Conservation (phyloP, 108 stramenopile species). For the Mayamaea pseudoterrestris region DNA sequence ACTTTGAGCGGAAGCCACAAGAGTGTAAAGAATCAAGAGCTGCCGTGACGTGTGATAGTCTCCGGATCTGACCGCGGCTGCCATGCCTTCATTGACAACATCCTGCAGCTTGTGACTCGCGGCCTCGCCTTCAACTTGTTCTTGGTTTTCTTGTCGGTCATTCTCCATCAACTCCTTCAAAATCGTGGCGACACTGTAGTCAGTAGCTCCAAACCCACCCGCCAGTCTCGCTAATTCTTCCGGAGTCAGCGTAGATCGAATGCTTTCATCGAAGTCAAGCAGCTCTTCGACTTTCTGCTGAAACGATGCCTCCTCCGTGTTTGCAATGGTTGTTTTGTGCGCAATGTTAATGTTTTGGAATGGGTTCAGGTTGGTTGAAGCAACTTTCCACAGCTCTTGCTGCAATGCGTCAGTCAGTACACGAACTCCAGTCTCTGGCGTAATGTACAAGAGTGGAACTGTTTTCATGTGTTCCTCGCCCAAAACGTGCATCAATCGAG, state of each 20-base stretch:
- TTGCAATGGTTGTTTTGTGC: constrained; percentile 57
- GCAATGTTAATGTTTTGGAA: constrained; percentile 69
- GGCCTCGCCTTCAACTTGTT: constrained; percentile 1
- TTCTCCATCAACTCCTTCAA: constrained; percentile 59
- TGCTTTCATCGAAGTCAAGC: constrained; percentile 59
- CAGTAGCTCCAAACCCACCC: constrained; percentile 83
- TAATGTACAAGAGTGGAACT: constrained; percentile 66
- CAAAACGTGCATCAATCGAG: constrained; percentile 43
- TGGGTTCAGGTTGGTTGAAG: constrained; percentile 66
- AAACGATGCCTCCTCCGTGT: constrained; percentile 42
- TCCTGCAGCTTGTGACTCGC: constrained; percentile 62
- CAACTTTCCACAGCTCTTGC: constrained; percentile 50
- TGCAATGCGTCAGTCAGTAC: constrained; percentile 66
- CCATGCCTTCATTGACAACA: constrained; percentile 80
- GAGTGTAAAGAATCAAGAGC: constrained; percentile 68
- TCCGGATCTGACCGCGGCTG: constrained; percentile 59
- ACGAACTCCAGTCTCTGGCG: constrained; percentile 52
- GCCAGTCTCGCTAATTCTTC: constrained; percentile 40
- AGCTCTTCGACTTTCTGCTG: constrained; percentile 78
- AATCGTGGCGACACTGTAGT: constrained; percentile 69
- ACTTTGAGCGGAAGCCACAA: constrained; percentile 55
- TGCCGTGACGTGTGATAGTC: constrained; percentile 81
- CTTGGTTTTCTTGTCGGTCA: constrained; percentile 36
- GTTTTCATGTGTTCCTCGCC: constrained; percentile 37
- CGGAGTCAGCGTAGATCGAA: constrained; percentile 52